Percentiles rank a stretch among this genome's conserved stretches.
phyloP scores from a whole-genome alignment of 805 yeast genomes.

The Ogataea sp. region DNA sequence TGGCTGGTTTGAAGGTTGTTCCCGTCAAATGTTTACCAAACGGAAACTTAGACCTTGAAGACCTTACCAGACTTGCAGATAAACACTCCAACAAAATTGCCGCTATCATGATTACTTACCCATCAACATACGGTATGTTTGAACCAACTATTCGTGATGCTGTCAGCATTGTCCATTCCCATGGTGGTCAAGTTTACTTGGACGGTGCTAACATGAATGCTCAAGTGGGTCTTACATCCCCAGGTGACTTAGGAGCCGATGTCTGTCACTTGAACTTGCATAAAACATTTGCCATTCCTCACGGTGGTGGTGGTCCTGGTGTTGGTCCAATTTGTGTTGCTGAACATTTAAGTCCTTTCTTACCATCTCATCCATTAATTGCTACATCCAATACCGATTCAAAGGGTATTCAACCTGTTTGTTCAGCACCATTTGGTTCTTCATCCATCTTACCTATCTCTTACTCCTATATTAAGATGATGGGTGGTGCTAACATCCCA shows the following conservation, averaged over 20 bases:
- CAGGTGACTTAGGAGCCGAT: slow-evolving; percentile 97
- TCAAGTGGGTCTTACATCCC: slow-evolving; percentile 94
- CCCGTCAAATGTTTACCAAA: slow-evolving; percentile 79
- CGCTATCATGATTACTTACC: slow-evolving; percentile 94
- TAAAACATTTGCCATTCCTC: slow-evolving; percentile 96
- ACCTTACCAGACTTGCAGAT: slow-evolving; percentile 63
- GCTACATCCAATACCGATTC: slow-evolving; percentile 36
- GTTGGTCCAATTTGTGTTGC: slow-evolving; percentile 97
- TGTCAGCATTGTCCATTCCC: slow-evolving; percentile 70
- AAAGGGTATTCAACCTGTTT: slow-evolving; percentile 61
- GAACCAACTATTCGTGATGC: slow-evolving; percentile 88
- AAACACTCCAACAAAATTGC: slow-evolving; percentile 68
- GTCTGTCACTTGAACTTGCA: slow-evolving; percentile 96
- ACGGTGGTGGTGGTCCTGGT: slow-evolving; percentile 99
- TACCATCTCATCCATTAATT: slow-evolving; percentile 71
- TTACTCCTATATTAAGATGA: slow-evolving; percentile 88
- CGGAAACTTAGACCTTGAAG: slow-evolving; percentile 81
- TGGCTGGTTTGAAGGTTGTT: slow-evolving; percentile 92
- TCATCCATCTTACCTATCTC: slow-evolving; percentile 91
- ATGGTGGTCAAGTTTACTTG: slow-evolving; percentile 94
- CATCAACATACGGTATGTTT: slow-evolving; percentile 93
- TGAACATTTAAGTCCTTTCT: slow-evolving; percentile 65
- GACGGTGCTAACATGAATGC: slow-evolving; percentile 99
- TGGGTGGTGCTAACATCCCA: slow-evolving; percentile 81
- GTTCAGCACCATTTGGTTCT: slow-evolving; percentile 94